Evolutionary conservation across 306 rosid species (phyloP).

Genomic region (Glycine soja): DNA sequence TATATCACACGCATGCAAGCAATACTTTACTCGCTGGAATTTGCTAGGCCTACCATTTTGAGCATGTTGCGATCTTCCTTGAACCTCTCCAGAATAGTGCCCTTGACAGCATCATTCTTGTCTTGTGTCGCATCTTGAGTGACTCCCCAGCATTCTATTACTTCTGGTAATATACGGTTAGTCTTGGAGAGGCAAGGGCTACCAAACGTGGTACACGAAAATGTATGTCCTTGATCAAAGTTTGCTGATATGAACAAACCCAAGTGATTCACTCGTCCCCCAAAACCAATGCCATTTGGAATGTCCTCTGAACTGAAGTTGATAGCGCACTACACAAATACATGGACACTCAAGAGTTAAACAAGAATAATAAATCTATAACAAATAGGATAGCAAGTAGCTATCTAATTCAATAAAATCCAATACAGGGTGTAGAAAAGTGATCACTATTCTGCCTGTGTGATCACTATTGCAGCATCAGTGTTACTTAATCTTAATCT

Average conservation of each 20-base stretch:
- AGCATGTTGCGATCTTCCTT: constrained; percentile 79
- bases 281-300: constrained; percentile 94
- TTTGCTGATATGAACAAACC: constrained; percentile 80
- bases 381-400: neutral
- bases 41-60: constrained; percentile 92
- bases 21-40: constrained; percentile 68
- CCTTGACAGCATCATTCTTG: constrained; percentile 54
- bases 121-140: constrained; percentile 54
- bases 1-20: neutral
- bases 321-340: constrained; percentile 69
- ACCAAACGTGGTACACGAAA: constrained; percentile 82
- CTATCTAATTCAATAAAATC: neutral
- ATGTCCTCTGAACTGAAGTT: constrained; percentile 90
- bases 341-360: neutral
- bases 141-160: constrained; percentile 95
- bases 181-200: constrained; percentile 87
- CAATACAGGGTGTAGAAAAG: neutral
- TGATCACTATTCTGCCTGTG: neutral
- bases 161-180: constrained; percentile 70
- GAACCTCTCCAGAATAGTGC: constrained; percentile 72
- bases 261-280: constrained; percentile 78
- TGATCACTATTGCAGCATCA: neutral
- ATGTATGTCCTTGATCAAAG: constrained; percentile 87
- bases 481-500: too few relatives aligned
- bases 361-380: neutral